A percentile compares a stretch with the other conserved stretches of the same genome.
Conservation (phyloP, 2,329 filamentous ascomycete species). For the Colletotrichum coccodes region DNA sequence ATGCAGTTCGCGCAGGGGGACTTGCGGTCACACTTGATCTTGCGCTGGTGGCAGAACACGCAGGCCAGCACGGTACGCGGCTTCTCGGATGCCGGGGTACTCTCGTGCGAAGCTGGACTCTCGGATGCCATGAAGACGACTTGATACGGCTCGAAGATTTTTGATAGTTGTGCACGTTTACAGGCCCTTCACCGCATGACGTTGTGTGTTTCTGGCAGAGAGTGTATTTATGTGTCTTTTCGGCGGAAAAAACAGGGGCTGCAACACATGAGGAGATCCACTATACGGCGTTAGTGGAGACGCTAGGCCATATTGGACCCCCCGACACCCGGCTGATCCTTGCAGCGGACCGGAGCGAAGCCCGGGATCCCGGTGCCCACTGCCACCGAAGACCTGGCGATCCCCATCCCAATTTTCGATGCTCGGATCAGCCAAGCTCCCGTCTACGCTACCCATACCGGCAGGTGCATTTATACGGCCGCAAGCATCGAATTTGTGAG, state of each 20-base stretch:
- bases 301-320: constrained; percentile 4
- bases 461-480: no score
- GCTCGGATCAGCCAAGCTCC: background rate
- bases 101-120: constrained; percentile 9
- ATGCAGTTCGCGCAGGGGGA: constrained; percentile 63
- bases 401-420: background rate
- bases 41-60: constrained; percentile 68
- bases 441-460: background rate
- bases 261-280: background rate
- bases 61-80: constrained; percentile 45
- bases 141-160: background rate
- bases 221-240: background rate
- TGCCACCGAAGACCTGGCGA: background rate
- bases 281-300: background rate
- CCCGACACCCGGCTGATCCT: constrained; percentile 1
- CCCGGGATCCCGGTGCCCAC: background rate
- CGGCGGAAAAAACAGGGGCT: background rate
- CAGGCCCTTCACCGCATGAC: background rate
- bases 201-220: background rate
- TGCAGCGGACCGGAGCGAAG: constrained; percentile 3
- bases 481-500: background rate
- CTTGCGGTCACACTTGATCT: constrained; percentile 70
- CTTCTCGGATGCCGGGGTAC: constrained; percentile 4
- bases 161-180: background rate
- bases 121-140: constrained; percentile 15